Evolutionary conservation across 2,329 filamentous ascomycete species (phyloP).

Genomic region (Teratosphaeria zuluensis): DNA sequence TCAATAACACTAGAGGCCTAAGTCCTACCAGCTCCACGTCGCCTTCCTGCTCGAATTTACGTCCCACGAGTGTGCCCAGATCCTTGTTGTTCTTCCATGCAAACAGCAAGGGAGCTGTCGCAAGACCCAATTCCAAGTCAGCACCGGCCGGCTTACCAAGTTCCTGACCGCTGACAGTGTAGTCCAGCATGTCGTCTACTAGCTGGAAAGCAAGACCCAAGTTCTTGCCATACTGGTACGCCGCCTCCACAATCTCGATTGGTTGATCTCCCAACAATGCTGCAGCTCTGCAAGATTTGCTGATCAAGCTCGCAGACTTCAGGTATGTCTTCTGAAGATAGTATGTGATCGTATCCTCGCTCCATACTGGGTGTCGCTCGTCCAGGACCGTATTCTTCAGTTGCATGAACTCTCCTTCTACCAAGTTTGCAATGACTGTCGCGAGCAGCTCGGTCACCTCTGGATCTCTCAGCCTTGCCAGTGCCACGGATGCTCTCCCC

Average conservation of each 20-base stretch:
- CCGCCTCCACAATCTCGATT: constrained; percentile 72
- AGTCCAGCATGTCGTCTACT: constrained; percentile 96
- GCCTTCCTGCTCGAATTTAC: constrained; percentile 76
- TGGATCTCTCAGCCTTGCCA: constrained; percentile 80
- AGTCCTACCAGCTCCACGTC: constrained; percentile 70
- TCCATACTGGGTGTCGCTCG: constrained; percentile 74
- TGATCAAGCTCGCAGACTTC: constrained; percentile 91
- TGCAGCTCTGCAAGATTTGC: constrained; percentile 85
- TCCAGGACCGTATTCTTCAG: constrained; percentile 90
- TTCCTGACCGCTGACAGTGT: constrained; percentile 74
- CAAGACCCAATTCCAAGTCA: constrained; percentile 84
- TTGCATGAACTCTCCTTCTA: constrained; percentile 99
- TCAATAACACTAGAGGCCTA: not conserved
- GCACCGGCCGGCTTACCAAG: constrained; percentile 92
- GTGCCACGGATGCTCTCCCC: constrained; percentile 82
- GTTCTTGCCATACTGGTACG: constrained; percentile 88
- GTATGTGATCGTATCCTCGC: constrained; percentile 80
- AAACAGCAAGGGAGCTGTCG: constrained; percentile 87
- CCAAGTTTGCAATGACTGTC: constrained; percentile 92
- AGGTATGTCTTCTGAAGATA: constrained; percentile 98
- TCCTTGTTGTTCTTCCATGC: constrained; percentile 76
- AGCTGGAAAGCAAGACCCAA: constrained; percentile 91
- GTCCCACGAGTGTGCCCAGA: constrained; percentile 76
- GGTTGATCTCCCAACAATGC: constrained; percentile 75
- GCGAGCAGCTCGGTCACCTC: constrained; percentile 92